Base-by-base conservation (phyloP, 2,329 filamentous ascomycete species). In the Amesomyces nigricolor region DNA sequence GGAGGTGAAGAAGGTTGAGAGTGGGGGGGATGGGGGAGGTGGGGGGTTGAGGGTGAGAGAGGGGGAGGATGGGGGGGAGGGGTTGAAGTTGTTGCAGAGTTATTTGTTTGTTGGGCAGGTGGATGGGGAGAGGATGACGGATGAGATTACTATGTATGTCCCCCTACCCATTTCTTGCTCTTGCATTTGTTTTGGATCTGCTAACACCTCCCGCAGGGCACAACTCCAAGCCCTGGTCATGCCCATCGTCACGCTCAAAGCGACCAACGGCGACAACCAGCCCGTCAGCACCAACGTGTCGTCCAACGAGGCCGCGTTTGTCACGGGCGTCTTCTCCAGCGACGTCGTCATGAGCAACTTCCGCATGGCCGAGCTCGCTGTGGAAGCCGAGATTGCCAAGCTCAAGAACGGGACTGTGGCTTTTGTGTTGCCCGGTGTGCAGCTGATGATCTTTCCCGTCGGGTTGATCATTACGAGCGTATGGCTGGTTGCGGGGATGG, bases 31-130 rank as follows among this genome's bases (percentile, higher is more conserved):
- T 19, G 17, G 22, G 64, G 64, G 59, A 60, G 62, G 8, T 52
- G 58, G 9, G 60, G 55, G 5, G 43, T 30, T 13, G 40, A 38
- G 11, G 42, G 22, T 6, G 30, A 14, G 14, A 58, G 14, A 48
- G 46, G 17, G 56, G 67, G 56, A 60, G 32, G 48, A 42, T 42
- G 46, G 38, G 14, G n/a, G 22, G 6, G 39, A 47, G 14, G 51
- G 54, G 6, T 74, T 76, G 17, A 67, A 68, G 39, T 64, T 82
- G 52, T 68, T 88, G 44, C 85, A 86, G 68, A 75, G 80, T 13
- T 87, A 87, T 64, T 75, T 82, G 68, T 87, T 89, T 63, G 76
- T 88, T 32, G 87, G 87, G 14, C 79, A 85, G 69, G 83, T 90
- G 65, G 83, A 87, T 67, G 64, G 73, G 52, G 71, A 76, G 51